These are phyloP conservation scores for Novymonas esmeraldas DNA, from an alignment of 208 protist species.

Conservation along the genomic window DNA sequence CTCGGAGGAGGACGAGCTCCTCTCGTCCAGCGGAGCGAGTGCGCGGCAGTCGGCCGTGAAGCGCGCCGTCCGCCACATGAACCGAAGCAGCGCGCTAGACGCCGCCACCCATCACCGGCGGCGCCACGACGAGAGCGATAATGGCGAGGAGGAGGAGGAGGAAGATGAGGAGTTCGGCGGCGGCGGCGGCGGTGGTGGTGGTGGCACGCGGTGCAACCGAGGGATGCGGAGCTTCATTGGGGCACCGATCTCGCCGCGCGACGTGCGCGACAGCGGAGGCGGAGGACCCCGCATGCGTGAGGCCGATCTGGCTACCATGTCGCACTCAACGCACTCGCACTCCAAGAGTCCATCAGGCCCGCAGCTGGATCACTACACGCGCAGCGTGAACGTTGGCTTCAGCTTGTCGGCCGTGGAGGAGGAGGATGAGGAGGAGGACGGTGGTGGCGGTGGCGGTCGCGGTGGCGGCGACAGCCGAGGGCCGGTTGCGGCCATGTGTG, in stretches of 20 bases:
- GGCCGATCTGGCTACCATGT: background rate
- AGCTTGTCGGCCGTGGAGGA: slow-evolving; percentile 31
- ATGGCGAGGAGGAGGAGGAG: too few relatives aligned
- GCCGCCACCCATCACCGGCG: background rate
- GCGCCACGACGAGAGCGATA: background rate
- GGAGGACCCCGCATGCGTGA: background rate
- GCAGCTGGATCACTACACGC: slow-evolving; percentile 34
- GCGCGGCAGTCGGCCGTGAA: slow-evolving; percentile 40
- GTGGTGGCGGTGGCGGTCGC: background rate
- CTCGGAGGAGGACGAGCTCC: slow-evolving; percentile 48
- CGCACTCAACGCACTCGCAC: slow-evolving; percentile 14
- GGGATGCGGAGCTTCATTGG: background rate
- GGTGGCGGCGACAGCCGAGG: too few relatives aligned
- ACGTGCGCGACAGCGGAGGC: background rate
- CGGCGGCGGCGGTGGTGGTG: background rate
- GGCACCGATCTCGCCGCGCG: slow-evolving; percentile 6
- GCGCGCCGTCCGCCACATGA: slow-evolving; percentile 28
- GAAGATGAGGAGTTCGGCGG: background rate
- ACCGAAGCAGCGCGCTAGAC: slow-evolving; percentile 1
- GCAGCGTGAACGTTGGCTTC: slow-evolving; percentile 30
- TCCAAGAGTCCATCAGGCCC: slow-evolving; percentile 43
- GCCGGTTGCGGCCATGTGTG: too few relatives aligned
- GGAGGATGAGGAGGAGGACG: slow-evolving; percentile 18
- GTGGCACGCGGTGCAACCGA: background rate
- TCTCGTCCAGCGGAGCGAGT: slow-evolving; percentile 45